Evolutionary conservation across 192 early-diverging fungal genomes (phyloP).

Genomic region (Coemansia sp.): DNA sequence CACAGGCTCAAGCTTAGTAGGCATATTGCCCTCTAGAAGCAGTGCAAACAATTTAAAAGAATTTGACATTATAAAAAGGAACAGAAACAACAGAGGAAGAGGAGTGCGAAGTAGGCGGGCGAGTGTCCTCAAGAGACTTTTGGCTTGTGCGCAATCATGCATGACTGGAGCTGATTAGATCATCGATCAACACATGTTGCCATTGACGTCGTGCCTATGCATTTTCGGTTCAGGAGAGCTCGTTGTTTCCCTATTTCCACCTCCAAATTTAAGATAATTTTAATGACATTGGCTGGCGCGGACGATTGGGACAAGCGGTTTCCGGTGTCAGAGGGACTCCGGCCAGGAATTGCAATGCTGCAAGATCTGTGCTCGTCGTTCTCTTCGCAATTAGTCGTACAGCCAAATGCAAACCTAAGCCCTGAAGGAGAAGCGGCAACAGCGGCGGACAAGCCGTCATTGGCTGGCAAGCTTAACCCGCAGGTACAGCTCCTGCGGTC

Average conservation of each 20-base stretch:
- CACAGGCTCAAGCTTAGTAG: background rate
- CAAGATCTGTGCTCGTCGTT: conserved; percentile 16
- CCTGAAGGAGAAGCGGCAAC: background rate
- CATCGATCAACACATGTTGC: background rate
- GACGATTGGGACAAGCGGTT: conserved; percentile 35
- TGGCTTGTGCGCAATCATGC: too few species aligned
- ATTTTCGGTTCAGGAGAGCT: too few species aligned
- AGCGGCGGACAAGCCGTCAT: background rate
- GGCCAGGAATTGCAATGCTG: conserved; percentile 9
- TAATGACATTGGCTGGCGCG: background rate
- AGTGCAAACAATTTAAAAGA: background rate
- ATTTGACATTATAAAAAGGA: background rate
- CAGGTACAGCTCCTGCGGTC: conserved; percentile 10
- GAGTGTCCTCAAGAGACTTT: background rate
- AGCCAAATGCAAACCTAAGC: background rate
- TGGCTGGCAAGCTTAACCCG: conserved; percentile 1
- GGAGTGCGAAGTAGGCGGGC: background rate
- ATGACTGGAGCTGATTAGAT: too few species aligned
- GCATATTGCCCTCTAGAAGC: background rate
- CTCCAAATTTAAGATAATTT: conserved; percentile 58
- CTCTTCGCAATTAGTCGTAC: conserved; percentile 7
- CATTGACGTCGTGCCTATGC: background rate
- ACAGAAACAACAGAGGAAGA: background rate
- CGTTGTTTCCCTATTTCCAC: conserved; percentile 60
- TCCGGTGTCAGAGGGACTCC: conserved; percentile 8